Base-by-base conservation (phyloP, 2,329 filamentous ascomycete species). In the Alternaria incomplexa region DNA sequence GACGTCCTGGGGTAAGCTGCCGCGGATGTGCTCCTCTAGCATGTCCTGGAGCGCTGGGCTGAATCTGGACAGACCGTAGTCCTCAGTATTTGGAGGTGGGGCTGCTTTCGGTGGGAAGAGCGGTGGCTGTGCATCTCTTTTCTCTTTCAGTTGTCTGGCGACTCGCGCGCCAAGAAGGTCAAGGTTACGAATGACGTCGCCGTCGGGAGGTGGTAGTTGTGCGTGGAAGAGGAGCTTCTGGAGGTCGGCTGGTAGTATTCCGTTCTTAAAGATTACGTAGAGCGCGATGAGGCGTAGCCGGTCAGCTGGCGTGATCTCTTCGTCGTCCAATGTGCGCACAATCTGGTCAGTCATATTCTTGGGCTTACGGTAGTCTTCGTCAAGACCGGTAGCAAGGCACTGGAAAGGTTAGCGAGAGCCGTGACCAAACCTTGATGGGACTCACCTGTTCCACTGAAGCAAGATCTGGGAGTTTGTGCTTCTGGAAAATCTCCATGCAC, bases 401-500 rank as follows among this genome's bases (percentile, higher is more conserved):
- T 88, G 36, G 6, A 11, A 8, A 12, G 9, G 58, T 69, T 40
- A 67, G 61, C 30, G 45, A 43, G 23, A 8, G 15, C 10, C n/a
- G 6, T 5, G 23, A 7, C 3, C 8, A 15, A 5, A 10, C 6
- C 5, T 1, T 47, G 13, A 25, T 15, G n/a, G 22, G 8, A 63
- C 72, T 60, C 72, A 87, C 85, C 81, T 98, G 96, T 81, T 99
- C 96, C 6, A 94, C 87, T 0, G 91, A 91, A 12, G 93, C 93
- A 61, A 98, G 85, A 74, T 99, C 96, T 7, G 91, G 87, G 7
- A 99, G 85, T 76, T 97, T 97, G 77, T 90, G 88, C 56, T 89
- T 84, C 77, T 97, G 90, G 73, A 99, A 99, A 40, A 92, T 88
- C 71, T 93, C 93, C 94, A 98, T 98, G 78, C 93, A 97, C 77